Conservation (phyloP, 495 filamentous ascomycete species). For the Podospora pseudopauciseta region DNA sequence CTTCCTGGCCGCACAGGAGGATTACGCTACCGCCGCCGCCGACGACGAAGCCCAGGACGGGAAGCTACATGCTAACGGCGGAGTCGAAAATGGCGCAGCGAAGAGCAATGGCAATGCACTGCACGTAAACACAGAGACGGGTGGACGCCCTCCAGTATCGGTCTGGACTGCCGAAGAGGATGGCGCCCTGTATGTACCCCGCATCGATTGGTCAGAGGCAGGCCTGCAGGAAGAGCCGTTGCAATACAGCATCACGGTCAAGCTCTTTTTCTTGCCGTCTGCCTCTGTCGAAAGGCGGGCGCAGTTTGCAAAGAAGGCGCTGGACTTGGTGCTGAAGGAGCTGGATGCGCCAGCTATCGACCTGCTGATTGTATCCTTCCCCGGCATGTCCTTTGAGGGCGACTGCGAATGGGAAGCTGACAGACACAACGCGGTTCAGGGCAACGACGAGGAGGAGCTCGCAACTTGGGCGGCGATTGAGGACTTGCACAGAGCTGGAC, state of each 20-base stretch:
- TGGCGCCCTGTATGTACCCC: slow-evolving; percentile 67
- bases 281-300: slow-evolving; percentile 58
- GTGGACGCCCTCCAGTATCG: slow-evolving; percentile 31
- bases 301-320: slow-evolving; percentile 68
- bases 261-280: slow-evolving; percentile 83
- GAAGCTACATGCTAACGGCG: slow-evolving; percentile 44
- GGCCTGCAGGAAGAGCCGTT: slow-evolving; percentile 71
- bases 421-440: slow-evolving; percentile 56
- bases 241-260: slow-evolving; percentile 89
- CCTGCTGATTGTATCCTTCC: slow-evolving; percentile 89
- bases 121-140: neutral
- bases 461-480: slow-evolving; percentile 71
- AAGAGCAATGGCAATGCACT: slow-evolving; percentile 39
- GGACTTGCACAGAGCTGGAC: slow-evolving; percentile 63
- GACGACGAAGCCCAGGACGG: slow-evolving; percentile 44
- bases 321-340: slow-evolving; percentile 73
- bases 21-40: slow-evolving; percentile 40
- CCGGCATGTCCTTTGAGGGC: slow-evolving; percentile 87
- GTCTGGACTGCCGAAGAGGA: slow-evolving; percentile 64
- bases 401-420: slow-evolving; percentile 80
- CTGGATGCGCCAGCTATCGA: slow-evolving; percentile 72
- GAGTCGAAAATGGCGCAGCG: slow-evolving; percentile 26
- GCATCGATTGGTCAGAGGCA: slow-evolving; percentile 65
- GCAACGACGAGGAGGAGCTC: slow-evolving; percentile 61
- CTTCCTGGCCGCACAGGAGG: slow-evolving; percentile 67